Conservation (phyloP, 768 basidiomycete species). For the Kwoniella pini region DNA sequence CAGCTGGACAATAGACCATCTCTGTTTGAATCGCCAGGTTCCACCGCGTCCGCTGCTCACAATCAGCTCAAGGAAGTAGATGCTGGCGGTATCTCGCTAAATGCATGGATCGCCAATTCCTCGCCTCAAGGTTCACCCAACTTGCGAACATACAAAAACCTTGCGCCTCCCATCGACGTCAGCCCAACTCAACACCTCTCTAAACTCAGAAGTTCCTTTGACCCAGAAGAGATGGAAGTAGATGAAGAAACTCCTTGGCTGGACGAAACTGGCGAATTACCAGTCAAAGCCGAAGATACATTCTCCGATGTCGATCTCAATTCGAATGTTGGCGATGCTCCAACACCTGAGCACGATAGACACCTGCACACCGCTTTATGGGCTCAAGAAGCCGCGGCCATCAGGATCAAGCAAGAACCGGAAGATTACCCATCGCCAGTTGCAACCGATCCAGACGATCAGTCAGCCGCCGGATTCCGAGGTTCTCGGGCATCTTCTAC, state of each 20-base stretch:
- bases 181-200: slow-evolving; percentile 40
- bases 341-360: slow-evolving; percentile 43
- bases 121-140: slow-evolving; percentile 36
- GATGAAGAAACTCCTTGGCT: slow-evolving; percentile 38
- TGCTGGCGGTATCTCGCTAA: slow-evolving; percentile 16
- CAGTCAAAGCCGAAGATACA: slow-evolving; percentile 42
- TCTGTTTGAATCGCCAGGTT: slow-evolving; percentile 25
- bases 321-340: slow-evolving; percentile 34
- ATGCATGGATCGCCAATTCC: slow-evolving; percentile 29
- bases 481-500: slow-evolving; percentile 38
- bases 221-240: slow-evolving; percentile 36
- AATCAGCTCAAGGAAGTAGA: slow-evolving; percentile 21
- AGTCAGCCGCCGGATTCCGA: slow-evolving; percentile 14
- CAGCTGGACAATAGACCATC: slow-evolving; percentile 33
- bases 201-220: slow-evolving; percentile 29
- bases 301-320: slow-evolving; percentile 35
- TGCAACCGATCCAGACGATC: slow-evolving; percentile 24
- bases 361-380: slow-evolving; percentile 38
- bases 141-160: slow-evolving; percentile 9
- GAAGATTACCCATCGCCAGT: slow-evolving; percentile 46
- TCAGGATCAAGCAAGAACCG: slow-evolving; percentile 35
- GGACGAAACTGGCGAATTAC: slow-evolving; percentile 39
- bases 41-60: slow-evolving; percentile 8
- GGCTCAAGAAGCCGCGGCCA: slow-evolving; percentile 34
- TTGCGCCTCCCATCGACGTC: slow-evolving; percentile 24